Percentiles rank a stretch among this genome's conserved stretches.
Conservation (phyloP, 129 eudicot genomes). For the Dittrichia graveolens region DNA sequence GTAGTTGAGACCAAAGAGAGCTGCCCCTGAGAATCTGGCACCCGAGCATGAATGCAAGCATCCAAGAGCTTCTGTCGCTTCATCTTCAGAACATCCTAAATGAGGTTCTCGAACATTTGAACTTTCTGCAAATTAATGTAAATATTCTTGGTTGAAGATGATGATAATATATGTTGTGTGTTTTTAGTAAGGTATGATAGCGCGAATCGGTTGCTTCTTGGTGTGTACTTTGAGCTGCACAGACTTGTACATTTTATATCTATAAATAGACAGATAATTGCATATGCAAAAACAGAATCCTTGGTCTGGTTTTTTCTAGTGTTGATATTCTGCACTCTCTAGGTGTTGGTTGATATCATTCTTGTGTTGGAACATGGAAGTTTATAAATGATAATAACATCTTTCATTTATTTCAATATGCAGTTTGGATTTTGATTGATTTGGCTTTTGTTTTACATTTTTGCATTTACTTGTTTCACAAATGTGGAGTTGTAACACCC, state of each 20-base stretch:
- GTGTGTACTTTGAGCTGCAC: constrained; percentile 26
- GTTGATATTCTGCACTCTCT: not conserved
- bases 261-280: constrained; percentile 4
- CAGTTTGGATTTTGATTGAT: too few species aligned
- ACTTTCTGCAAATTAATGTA: constrained; percentile 31
- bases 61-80: constrained; percentile 62
- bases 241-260: constrained; percentile 31
- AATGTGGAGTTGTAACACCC: too few species aligned
- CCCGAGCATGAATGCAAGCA: constrained; percentile 72
- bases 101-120: constrained; percentile 17
- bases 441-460: too few species aligned
- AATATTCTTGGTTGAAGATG: constrained; percentile 29
- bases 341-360: not conserved
- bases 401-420: too few species aligned
- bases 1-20: constrained; percentile 79
- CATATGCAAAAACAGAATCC: constrained; percentile 19
- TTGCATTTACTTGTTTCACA: too few species aligned
- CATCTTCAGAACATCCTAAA: constrained; percentile 44
- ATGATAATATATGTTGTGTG: constrained; percentile 25
- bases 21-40: constrained; percentile 58
- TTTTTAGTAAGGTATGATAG: constrained; percentile 18
- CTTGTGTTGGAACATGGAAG: constrained; percentile 2
- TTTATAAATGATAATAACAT: not conserved
- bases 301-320: constrained; percentile 1
- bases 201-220: constrained; percentile 23